These are phyloP conservation scores for Diplogelasinospora grovesii DNA, from an alignment of 495 filamentous ascomycete genomes.

Conservation along the genomic window DNA sequence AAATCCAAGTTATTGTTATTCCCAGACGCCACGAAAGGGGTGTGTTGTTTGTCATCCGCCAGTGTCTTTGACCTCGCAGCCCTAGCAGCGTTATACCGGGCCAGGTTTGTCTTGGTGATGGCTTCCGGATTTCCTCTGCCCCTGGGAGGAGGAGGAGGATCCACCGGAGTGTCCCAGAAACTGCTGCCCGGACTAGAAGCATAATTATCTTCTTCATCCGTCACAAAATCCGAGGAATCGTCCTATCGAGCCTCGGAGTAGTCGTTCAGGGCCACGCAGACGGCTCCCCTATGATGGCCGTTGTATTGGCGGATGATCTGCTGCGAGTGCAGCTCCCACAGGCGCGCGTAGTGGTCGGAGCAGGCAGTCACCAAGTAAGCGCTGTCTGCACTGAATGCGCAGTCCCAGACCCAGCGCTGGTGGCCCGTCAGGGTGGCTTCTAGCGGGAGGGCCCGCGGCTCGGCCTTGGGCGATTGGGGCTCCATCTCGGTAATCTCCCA, in stretches of 20 bases:
- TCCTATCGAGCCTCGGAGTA: constrained; percentile 69
- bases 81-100: too few relatives aligned
- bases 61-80: too few relatives aligned
- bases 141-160: background rate
- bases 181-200: background rate
- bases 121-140: too few relatives aligned
- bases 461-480: constrained; percentile 38
- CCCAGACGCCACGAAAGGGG: too few relatives aligned
- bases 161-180: too few relatives aligned
- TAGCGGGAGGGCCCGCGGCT: constrained; percentile 54
- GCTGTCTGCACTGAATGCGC: constrained; percentile 92
- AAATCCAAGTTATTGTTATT: too few relatives aligned
- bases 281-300: constrained; percentile 89
- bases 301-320: constrained; percentile 96
- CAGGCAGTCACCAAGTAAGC: constrained; percentile 98
- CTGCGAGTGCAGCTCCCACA: constrained; percentile 85
- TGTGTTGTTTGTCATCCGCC: too few relatives aligned
- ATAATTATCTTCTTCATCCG: too few relatives aligned
- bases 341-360: constrained; percentile 91
- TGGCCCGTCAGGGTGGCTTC: constrained; percentile 90
- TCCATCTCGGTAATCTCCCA: constrained; percentile 73
- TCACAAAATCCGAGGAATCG: constrained; percentile 7
- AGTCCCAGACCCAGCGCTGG: constrained; percentile 99
- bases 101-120: too few relatives aligned
- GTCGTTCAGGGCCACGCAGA: constrained; percentile 95